These are phyloP conservation scores for Juncus inflexus DNA, from an alignment of 176 grass and related monocot species.

Conservation along the genomic window DNA sequence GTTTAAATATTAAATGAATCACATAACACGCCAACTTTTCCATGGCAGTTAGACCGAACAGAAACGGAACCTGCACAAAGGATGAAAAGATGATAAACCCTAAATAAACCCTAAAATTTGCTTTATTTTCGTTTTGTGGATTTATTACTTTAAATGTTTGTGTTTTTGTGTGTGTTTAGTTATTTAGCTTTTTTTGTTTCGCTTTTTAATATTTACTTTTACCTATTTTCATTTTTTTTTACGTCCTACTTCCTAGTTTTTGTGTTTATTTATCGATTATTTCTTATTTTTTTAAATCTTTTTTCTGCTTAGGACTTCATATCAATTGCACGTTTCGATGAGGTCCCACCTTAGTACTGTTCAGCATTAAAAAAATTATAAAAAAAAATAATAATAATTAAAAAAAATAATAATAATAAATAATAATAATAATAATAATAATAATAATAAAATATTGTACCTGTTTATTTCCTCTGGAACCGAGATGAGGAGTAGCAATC, in stretches of 20 bases:
- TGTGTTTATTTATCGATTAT: no score
- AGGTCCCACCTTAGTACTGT: not conserved
- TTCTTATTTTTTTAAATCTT: slow-evolving; percentile 2
- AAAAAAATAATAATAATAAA: slow-evolving; percentile 3
- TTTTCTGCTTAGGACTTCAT: slow-evolving; percentile 15
- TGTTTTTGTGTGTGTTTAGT: not conserved
- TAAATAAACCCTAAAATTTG: not conserved
- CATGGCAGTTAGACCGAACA: slow-evolving; percentile 75
- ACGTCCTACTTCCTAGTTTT: no score
- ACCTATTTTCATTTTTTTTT: not conserved
- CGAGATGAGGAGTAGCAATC: slow-evolving; percentile 87
- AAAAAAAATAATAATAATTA: slow-evolving; percentile 12
- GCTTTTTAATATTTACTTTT: not conserved
- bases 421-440: not conserved
- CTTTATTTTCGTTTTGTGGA: not conserved
- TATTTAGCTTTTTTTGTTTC: no score
- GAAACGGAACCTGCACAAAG: slow-evolving; percentile 82
- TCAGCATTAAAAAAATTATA: slow-evolving; percentile 3
- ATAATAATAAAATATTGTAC: slow-evolving; percentile 27
- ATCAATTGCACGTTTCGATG: not conserved
- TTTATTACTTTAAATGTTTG: not conserved
- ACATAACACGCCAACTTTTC: slow-evolving; percentile 76
- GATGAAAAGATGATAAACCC: not conserved
- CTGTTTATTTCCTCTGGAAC: slow-evolving; percentile 95
- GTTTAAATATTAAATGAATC: slow-evolving; percentile 95